Percentiles rank a stretch among this genome's conserved stretches.
Conservation (phyloP, 768 basidiomycete genomes). For the Rhodotorula babjevae region DNA sequence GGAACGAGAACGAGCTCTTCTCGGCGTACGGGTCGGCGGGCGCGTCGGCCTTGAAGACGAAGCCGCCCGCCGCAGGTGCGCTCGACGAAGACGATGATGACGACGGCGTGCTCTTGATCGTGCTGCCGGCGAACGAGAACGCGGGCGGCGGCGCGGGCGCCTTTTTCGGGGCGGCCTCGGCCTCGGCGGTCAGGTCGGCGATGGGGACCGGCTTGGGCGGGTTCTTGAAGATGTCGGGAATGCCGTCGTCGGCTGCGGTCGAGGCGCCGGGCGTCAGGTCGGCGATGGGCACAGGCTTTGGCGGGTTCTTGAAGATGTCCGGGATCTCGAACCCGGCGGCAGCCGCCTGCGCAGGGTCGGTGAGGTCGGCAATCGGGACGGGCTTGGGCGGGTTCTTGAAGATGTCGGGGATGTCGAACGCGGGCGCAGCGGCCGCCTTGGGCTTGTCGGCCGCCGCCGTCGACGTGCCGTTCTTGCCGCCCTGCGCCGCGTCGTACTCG, state of each 20-base stretch:
- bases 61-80: conserved; percentile 23
- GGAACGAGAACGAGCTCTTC: conserved; percentile 37
- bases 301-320: conserved; percentile 8
- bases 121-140: conserved; percentile 28
- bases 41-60: conserved; percentile 29
- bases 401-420: conserved; percentile 6
- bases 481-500: conserved; percentile 2
- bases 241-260: not conserved
- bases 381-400: conserved; percentile 16
- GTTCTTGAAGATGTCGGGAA: conserved; percentile 17
- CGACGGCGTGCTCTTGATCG: not conserved
- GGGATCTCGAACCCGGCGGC: conserved; percentile 1
- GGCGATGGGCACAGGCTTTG: conserved; percentile 6
- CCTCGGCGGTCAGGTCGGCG: not conserved
- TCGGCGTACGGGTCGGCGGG: conserved; percentile 18
- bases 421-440: not conserved
- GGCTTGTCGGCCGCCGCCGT: not conserved
- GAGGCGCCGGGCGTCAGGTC: not conserved
- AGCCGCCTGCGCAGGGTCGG: not conserved
- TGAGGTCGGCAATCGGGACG: conserved; percentile 10
- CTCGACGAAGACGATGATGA: not conserved
- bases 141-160: conserved; percentile 23
- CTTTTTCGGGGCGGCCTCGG: not conserved
- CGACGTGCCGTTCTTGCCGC: not conserved
- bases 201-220: conserved; percentile 9